Base-by-base conservation (phyloP, 768 basidiomycete genomes). In the Pulveroboletus ravenelii region DNA sequence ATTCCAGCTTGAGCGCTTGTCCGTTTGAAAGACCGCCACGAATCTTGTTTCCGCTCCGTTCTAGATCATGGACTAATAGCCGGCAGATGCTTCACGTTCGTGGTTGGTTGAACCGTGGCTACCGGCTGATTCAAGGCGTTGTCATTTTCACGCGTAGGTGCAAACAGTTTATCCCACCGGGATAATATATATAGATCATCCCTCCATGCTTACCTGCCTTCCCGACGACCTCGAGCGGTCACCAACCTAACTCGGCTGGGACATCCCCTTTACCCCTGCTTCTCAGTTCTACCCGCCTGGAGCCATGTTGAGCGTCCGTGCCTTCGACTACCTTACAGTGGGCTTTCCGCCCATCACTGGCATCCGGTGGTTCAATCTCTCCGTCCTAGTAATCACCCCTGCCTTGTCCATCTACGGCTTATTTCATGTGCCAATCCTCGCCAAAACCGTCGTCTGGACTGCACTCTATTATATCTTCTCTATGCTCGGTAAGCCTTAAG, bases 381-480 rank as follows among this genome's bases (percentile, higher is more conserved):
- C 74, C 23, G 75, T 88, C 32, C 72, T 93, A 40, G 78, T 82
- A 40, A 52, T 85, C 54, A 87, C 89, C 0, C 92, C 93, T 9
- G 69, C 76, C 10, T 57, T 93, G 49, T 78, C 87, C 45, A 64
- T 84, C 45, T 89, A 85, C 70, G 93, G 92, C 12, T 59, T 82
- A 44, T 74, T 80, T 10, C 60, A 58, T 20, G 80, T 79, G 9
- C 66, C 72, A 43, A 57, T 74, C 37, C 68, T 73, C 48, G 62
- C 61, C 44, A 70, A 76, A 62, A 95, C 93, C 0, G 60, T 72
- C 23, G 45, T 80, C 9, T 93, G 84, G 70, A 70, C 81, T 15
- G 65, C 79, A 25, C 61, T 77, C 15, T 94, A 91, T 74, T 95
- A 93, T 73, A 70, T 85, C 56, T 87, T 87, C 69, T 88, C 89